Base-by-base conservation (phyloP, 78 protist species). In the Polysphondylium violaceum region DNA sequence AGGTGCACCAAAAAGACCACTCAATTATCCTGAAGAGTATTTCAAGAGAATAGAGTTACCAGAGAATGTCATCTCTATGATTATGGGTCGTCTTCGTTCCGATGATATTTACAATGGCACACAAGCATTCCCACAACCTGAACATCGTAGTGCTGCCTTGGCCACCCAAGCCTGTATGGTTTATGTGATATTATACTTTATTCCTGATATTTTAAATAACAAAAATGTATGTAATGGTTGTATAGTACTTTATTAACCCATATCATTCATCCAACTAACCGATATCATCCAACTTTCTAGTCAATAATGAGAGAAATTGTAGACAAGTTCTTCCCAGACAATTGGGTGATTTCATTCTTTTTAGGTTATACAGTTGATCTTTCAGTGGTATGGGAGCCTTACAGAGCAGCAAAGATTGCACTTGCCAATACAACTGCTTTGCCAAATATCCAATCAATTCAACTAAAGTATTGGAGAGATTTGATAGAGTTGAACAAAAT, bases 261-360 rank as follows among this genome's bases (percentile, higher is more conserved):
- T 47, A 47, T 11, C 53, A n/a, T 11, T 12, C 53, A 47, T 12
- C 23, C 11, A 47, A 55, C 61, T 17, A 0, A 19, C 61, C n/a
- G n/a, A n/a, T n/a, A n/a, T n/a, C n/a, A n/a, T n/a, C n/a, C 25
- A 31, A 31, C 51, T 6, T 7, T 35, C 9, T 68, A 76, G 93
- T 55, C 98, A 53, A 72, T 94, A 50, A 99, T 99, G 99, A 89
- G 99, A 36, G 99, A 97, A 86, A 96, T 99, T 58, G 99, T 98
- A 53, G 98, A 97, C 77, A 97, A 97, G 86, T 97, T 94, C 77
- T 98, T 98, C 83, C 93, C 94, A 38, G 99, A 98, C 93, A 98
- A 98, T 86, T 98, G 98, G 98, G 95, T 99, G 35, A 89, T 98
- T 23, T n/a, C 98, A 43, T 94, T 73, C 93, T 97, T 98, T 93